Conservation (phyloP, 2,329 filamentous ascomycete genomes). For the Phaeosphaeria sp. region DNA sequence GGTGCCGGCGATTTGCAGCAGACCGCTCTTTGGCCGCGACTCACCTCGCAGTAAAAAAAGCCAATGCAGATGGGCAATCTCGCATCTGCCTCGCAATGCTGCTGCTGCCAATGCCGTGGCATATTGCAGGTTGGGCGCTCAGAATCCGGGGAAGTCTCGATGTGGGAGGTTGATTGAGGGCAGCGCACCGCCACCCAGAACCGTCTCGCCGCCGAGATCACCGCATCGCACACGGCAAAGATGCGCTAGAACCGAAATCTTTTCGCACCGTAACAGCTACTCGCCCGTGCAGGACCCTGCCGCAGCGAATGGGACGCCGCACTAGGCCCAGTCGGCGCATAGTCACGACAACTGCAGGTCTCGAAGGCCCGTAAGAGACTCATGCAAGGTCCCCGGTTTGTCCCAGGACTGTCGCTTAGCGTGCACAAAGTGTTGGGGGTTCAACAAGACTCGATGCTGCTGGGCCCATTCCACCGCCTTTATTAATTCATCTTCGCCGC, state of each 20-base stretch:
- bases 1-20: slow-evolving; percentile 5
- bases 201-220: slow-evolving; percentile 32
- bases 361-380: slow-evolving; percentile 17
- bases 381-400: slow-evolving; percentile 42
- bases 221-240: slow-evolving; percentile 15
- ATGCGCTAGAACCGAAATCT: slow-evolving; percentile 32
- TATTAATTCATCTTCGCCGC: slow-evolving; percentile 25
- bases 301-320: slow-evolving; percentile 26
- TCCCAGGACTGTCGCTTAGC: slow-evolving; percentile 30
- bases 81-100: neutral
- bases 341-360: slow-evolving; percentile 28
- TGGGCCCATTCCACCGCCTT: slow-evolving; percentile 33
- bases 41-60: neutral
- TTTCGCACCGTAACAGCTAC: slow-evolving; percentile 24
- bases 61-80: neutral
- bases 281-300: slow-evolving; percentile 24
- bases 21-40: slow-evolving; percentile 24
- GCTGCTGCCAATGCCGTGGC: slow-evolving; percentile 3
- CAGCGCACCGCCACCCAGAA: slow-evolving; percentile 29
- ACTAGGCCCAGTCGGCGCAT: slow-evolving; percentile 26
- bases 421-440: slow-evolving; percentile 31
- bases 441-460: slow-evolving; percentile 15
- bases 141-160: slow-evolving; percentile 32
- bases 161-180: slow-evolving; percentile 14
- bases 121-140: slow-evolving; percentile 10